Evolutionary conservation across 2,329 filamentous ascomycete species (phyloP).

Genomic region (Lasiodiplodia hormozganensis): DNA sequence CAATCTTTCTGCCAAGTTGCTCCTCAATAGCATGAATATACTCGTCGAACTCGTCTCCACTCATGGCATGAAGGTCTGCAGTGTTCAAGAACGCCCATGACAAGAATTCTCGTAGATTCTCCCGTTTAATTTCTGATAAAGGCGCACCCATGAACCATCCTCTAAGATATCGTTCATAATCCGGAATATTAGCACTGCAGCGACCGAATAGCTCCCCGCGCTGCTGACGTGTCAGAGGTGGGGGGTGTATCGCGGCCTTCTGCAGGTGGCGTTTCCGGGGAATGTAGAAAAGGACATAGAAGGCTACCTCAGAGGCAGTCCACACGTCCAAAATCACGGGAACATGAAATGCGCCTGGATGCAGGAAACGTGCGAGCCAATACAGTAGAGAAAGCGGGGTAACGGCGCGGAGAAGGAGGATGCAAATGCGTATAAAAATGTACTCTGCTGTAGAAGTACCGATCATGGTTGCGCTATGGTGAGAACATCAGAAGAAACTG

Average conservation of each 20-base stretch:
- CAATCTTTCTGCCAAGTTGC: constrained; percentile 58
- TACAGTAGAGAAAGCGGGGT: constrained; percentile 59
- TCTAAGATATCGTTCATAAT: constrained; percentile 63
- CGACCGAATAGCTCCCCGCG: constrained; percentile 64
- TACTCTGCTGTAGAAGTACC: constrained; percentile 48
- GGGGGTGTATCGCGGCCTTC: constrained; percentile 58
- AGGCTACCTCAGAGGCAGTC: constrained; percentile 59
- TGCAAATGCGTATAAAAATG: constrained; percentile 57
- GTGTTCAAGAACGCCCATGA: constrained; percentile 72
- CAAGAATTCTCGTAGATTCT: constrained; percentile 72
- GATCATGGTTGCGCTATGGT: constrained; percentile 45
- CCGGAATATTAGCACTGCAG: constrained; percentile 62
- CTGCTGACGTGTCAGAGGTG: constrained; percentile 52
- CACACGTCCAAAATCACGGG: constrained; percentile 51
- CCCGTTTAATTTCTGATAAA: constrained; percentile 63
- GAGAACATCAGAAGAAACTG: background rate
- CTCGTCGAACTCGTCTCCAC: constrained; percentile 62
- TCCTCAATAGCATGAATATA: constrained; percentile 63
- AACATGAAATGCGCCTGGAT: constrained; percentile 38
- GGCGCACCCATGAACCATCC: constrained; percentile 72
- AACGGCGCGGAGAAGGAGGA: constrained; percentile 57
- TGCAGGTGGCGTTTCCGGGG: constrained; percentile 61
- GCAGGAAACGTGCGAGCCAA: constrained; percentile 46
- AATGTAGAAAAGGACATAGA: constrained; percentile 62
- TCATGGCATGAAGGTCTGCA: constrained; percentile 47